Conservation (phyloP, 2,329 filamentous ascomycete genomes). For the Didymella glomerata region DNA sequence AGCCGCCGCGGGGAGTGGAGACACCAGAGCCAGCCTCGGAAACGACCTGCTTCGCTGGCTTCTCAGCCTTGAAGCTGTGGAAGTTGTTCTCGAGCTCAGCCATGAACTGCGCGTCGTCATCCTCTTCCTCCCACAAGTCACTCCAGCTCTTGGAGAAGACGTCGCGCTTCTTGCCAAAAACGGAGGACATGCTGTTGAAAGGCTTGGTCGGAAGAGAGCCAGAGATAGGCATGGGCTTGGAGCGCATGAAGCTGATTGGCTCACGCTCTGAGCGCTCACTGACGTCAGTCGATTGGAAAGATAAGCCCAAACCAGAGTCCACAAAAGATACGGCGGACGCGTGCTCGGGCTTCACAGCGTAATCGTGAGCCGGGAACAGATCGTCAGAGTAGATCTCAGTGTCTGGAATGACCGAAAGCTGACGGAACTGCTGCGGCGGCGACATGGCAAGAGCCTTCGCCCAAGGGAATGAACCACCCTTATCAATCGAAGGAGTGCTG, state of each 20-base stretch:
- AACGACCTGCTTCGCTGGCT: constrained; percentile 50
- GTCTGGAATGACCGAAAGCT: constrained; percentile 85
- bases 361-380: constrained; percentile 80
- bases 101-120: constrained; percentile 69
- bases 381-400: constrained; percentile 84
- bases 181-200: constrained; percentile 75
- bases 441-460: constrained; percentile 85
- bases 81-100: constrained; percentile 69
- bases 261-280: constrained; percentile 50
- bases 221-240: constrained; percentile 78
- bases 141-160: constrained; percentile 98
- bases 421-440: constrained; percentile 74
- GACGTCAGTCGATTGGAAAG: constrained; percentile 71
- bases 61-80: constrained; percentile 53
- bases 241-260: constrained; percentile 62
- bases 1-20: constrained; percentile 60
- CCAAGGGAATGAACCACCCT: constrained; percentile 88
- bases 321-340: constrained; percentile 85
- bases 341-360: constrained; percentile 76
- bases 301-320: constrained; percentile 81
- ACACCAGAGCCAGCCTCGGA: constrained; percentile 55
- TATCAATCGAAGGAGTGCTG: constrained; percentile 82
- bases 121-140: constrained; percentile 97
- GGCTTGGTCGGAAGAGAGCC: constrained; percentile 77
- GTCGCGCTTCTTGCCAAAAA: constrained; percentile 80